Conservation (phyloP, 1,284 basidiomycete genomes). For the Cerioporus squamosus region DNA sequence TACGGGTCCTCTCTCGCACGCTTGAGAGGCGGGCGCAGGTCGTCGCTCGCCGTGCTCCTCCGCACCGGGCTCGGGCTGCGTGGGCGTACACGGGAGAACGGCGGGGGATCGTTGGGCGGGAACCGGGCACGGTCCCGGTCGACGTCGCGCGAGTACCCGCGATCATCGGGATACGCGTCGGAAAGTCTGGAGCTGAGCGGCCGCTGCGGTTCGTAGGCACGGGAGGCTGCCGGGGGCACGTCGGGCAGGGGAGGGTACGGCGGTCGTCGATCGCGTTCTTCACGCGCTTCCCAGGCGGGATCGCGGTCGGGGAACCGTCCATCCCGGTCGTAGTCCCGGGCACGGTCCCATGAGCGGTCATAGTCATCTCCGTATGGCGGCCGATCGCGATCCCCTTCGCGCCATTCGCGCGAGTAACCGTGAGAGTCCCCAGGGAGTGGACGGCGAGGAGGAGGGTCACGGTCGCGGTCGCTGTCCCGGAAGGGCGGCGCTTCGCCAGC, state of each 20-base stretch:
- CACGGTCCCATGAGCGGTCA: conserved; percentile 29
- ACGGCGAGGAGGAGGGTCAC: neutral
- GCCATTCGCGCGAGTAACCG: conserved; percentile 31
- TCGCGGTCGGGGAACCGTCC: conserved; percentile 24
- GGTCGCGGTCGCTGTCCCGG: conserved; percentile 16
- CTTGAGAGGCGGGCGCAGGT: conserved; percentile 38
- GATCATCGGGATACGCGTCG: conserved; percentile 29
- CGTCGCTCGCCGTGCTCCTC: conserved; percentile 25
- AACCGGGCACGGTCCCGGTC: conserved; percentile 35
- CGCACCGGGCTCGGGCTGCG: conserved; percentile 36
- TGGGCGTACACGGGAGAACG: conserved; percentile 35
- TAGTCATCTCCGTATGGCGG: conserved; percentile 27
- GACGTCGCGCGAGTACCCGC: conserved; percentile 22
- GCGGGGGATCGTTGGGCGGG: conserved; percentile 25
- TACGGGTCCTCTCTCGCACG: conserved; percentile 36
- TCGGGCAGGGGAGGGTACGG: conserved; percentile 25
- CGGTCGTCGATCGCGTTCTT: conserved; percentile 35
- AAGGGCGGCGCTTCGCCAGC: conserved; percentile 25
- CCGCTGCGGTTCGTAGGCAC: conserved; percentile 30
- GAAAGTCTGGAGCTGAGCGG: conserved; percentile 35
- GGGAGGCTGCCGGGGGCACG: conserved; percentile 15
- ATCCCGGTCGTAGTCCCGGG: conserved; percentile 23
- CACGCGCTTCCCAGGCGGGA: conserved; percentile 35
- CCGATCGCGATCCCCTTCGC: conserved; percentile 24
- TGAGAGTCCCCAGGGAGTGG: conserved; percentile 20